Conservation (phyloP, 176 grass and related monocot genomes). For the Aechmea fasciata region DNA sequence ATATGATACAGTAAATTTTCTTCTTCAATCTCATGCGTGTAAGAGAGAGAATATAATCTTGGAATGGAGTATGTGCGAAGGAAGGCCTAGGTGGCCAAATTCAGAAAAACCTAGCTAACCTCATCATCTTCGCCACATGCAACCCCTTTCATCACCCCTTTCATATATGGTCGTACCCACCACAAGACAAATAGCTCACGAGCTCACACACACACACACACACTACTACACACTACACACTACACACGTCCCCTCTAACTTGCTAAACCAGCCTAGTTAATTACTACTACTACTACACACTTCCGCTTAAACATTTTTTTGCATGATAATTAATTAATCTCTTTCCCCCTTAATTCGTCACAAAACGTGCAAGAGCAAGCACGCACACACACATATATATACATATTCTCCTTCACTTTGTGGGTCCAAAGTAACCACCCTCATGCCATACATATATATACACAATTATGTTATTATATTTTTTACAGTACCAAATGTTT, state of each 20-base stretch:
- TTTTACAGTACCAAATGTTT: too few species aligned
- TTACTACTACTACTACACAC: neutral
- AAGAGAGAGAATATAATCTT: neutral
- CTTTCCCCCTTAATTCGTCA: conserved; percentile 1
- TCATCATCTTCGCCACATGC: neutral
- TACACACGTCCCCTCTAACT: conserved; percentile 9
- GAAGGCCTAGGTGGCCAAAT: conserved; percentile 3
- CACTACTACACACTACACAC: conserved; percentile 20
- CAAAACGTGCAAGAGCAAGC: neutral
- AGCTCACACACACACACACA: conserved; percentile 19
- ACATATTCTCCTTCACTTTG: neutral
- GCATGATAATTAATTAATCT: conserved; percentile 15
- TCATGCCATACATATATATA: too few species aligned
- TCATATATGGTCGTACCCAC: conserved; percentile 2
- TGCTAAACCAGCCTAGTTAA: conserved; percentile 16
- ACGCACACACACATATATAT: neutral
- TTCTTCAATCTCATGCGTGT: neutral
- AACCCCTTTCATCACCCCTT: neutral
- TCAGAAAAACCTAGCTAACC: conserved; percentile 33
- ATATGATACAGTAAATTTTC: too few species aligned
- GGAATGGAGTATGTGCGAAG: neutral
- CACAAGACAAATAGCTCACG: conserved; percentile 15
- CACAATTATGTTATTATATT: too few species aligned
- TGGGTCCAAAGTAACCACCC: too few species aligned
- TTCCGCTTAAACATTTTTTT: neutral